phyloP scores from a whole-genome alignment of 225 moss, liverwort and hornwort genomes.

The Takakia lepidozioides region DNA sequence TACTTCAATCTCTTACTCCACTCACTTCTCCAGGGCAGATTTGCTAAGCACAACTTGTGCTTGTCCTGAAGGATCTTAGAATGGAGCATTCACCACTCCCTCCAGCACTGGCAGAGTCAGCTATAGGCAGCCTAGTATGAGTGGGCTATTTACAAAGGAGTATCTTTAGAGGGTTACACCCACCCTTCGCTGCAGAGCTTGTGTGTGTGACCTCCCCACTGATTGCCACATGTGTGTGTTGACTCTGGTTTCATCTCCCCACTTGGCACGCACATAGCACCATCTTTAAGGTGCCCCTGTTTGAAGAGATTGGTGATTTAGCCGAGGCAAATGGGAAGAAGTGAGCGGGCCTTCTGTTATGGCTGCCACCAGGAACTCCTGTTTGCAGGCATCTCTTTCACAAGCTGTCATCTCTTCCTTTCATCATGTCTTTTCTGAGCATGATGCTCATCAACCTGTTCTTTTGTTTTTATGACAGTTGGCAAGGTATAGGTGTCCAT shows the following conservation, averaged over 20 bases:
- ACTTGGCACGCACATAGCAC: constrained; percentile 93
- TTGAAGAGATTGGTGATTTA: constrained; percentile 62
- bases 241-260: constrained; percentile 92
- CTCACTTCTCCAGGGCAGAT: too few species aligned
- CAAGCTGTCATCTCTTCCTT: too few species aligned
- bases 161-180: constrained; percentile 88
- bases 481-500: constrained; percentile 77
- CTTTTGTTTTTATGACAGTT: constrained; percentile 36
- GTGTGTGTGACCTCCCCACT: constrained; percentile 95
- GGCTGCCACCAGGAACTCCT: constrained; percentile 93
- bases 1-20: too few species aligned
- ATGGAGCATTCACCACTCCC: constrained; percentile 98
- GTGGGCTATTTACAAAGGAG: constrained; percentile 95
- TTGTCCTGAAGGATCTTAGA: constrained; percentile 65
- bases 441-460: too few species aligned
- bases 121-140: constrained; percentile 81
- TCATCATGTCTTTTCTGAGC: too few species aligned
- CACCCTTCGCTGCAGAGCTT: constrained; percentile 92
- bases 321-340: constrained; percentile 42
- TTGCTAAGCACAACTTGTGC: too few species aligned
- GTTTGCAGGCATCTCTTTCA: constrained; percentile 43
- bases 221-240: constrained; percentile 93
- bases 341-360: constrained; percentile 45
- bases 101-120: constrained; percentile 74
- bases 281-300: constrained; percentile 91